Percentiles rank a stretch among this genome's conserved stretches.
Conservation (phyloP, 768 basidiomycete species). For the Lactifluus hygrophoroides region DNA sequence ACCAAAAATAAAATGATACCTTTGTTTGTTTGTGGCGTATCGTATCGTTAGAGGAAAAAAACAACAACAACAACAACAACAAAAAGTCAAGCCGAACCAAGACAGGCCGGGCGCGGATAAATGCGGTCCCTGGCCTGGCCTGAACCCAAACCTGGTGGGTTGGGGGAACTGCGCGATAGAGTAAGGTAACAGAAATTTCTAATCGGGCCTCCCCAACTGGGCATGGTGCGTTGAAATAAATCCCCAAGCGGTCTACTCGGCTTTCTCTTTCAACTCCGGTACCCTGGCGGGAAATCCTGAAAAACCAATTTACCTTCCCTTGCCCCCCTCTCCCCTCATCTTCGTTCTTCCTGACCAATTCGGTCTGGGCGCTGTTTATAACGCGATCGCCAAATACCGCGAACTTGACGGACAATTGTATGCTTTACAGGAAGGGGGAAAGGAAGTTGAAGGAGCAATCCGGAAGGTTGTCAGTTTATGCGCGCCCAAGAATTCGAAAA, state of each 20-base stretch:
- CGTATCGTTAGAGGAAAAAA: background rate
- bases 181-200: background rate
- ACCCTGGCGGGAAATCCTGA: background rate
- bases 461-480: background rate
- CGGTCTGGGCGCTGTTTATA: background rate
- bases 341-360: background rate
- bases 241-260: constrained; percentile 1
- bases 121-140: constrained; percentile 7
- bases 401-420: constrained; percentile 12
- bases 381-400: constrained; percentile 1
- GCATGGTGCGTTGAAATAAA: background rate
- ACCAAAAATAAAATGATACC: constrained; percentile 6
- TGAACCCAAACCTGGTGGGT: background rate
- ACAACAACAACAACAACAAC: background rate
- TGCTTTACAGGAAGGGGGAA: background rate
- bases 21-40: constrained; percentile 16
- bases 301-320: background rate
- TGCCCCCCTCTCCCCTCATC: background rate
- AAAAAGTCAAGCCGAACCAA: background rate
- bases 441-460: background rate
- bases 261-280: constrained; percentile 5
- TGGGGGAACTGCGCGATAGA: background rate
- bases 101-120: background rate
- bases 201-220: background rate
- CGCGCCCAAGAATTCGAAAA: background rate